phyloP scores from a whole-genome alignment of 2,329 filamentous ascomycete genomes.

The Fusarium compactum region DNA sequence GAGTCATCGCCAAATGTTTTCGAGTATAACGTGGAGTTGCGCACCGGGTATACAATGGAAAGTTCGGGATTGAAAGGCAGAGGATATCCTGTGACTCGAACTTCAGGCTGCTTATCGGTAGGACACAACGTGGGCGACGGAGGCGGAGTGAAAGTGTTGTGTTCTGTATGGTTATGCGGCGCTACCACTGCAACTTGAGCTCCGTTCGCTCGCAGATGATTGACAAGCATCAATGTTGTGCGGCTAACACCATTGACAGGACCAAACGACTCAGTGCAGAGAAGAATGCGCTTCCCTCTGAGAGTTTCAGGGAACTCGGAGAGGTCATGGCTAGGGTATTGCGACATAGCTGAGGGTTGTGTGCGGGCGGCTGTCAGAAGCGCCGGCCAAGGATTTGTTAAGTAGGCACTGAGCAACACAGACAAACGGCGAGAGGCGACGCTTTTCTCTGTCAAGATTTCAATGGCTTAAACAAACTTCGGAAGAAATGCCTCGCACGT shows the following conservation, averaged over 20 bases:
- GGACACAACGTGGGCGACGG: slow-evolving; percentile 51
- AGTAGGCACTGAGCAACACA: background rate
- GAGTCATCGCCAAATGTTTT: slow-evolving; percentile 66
- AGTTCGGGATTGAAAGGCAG: slow-evolving; percentile 79
- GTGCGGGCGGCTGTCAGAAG: slow-evolving; percentile 16
- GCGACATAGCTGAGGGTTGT: slow-evolving; percentile 2
- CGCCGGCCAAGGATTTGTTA: background rate
- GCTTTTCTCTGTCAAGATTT: slow-evolving; percentile 43
- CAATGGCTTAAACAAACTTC: background rate
- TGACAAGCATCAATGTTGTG: slow-evolving; percentile 76
- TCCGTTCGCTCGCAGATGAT: slow-evolving; percentile 73
- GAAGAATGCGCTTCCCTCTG: slow-evolving; percentile 71
- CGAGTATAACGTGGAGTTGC: slow-evolving; percentile 70
- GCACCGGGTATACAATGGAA: slow-evolving; percentile 76
- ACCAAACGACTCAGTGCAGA: slow-evolving; percentile 78
- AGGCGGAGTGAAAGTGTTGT: slow-evolving; percentile 66
- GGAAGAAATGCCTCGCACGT: slow-evolving; percentile 46
- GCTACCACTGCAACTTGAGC: slow-evolving; percentile 75
- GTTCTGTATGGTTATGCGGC: slow-evolving; percentile 67
- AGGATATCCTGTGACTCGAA: slow-evolving; percentile 73
- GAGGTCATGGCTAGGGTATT: slow-evolving; percentile 53
- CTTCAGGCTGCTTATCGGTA: slow-evolving; percentile 58
- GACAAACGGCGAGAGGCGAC: slow-evolving; percentile 27
- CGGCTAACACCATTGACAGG: slow-evolving; percentile 80
- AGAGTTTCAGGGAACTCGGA: slow-evolving; percentile 62